Conservation (phyloP, 805 yeast species). For the Cyberlindnera nakhonratchasimensis region DNA sequence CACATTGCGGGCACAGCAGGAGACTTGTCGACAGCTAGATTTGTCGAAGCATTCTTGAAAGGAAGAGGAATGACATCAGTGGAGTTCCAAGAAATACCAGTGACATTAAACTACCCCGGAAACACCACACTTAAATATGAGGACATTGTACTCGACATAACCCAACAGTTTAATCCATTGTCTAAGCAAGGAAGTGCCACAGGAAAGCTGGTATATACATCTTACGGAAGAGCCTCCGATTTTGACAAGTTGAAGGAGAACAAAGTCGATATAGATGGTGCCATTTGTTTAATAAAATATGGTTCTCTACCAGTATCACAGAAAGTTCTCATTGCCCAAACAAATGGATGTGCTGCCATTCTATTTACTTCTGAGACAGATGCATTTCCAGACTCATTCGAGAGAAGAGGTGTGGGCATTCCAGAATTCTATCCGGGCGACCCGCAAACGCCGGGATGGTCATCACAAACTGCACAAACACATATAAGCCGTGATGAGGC, state of each 20-base stretch:
- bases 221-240: slow-evolving; percentile 62
- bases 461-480: slow-evolving; percentile 37
- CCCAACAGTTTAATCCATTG: slow-evolving; percentile 63
- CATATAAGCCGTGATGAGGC: slow-evolving; percentile 45
- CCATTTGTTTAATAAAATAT: slow-evolving; percentile 58
- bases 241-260: slow-evolving; percentile 37
- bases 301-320: slow-evolving; percentile 49
- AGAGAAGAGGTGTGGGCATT: slow-evolving; percentile 48
- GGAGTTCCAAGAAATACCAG: slow-evolving; percentile 47
- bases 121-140: slow-evolving; percentile 24
- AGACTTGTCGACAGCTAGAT: slow-evolving; percentile 67
- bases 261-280: slow-evolving; percentile 40
- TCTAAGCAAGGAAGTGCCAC: slow-evolving; percentile 54
- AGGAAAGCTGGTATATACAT: slow-evolving; percentile 57
- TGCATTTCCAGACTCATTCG: slow-evolving; percentile 31
- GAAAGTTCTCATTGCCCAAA: slow-evolving; percentile 53
- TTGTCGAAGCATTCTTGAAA: slow-evolving; percentile 54
- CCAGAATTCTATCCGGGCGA: slow-evolving; percentile 71
- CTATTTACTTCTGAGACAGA: slow-evolving; percentile 52
- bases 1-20: slow-evolving; percentile 89
- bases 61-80: slow-evolving; percentile 53
- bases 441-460: slow-evolving; percentile 75
- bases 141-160: slow-evolving; percentile 28
- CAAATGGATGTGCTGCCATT: slow-evolving; percentile 58
- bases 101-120: slow-evolving; percentile 67